Evolutionary conservation across 192 early-diverging fungal species (phyloP), one percentile per base, ranked within the genome.

Genomic region (Lunasporangiospora selenospora): DNA sequence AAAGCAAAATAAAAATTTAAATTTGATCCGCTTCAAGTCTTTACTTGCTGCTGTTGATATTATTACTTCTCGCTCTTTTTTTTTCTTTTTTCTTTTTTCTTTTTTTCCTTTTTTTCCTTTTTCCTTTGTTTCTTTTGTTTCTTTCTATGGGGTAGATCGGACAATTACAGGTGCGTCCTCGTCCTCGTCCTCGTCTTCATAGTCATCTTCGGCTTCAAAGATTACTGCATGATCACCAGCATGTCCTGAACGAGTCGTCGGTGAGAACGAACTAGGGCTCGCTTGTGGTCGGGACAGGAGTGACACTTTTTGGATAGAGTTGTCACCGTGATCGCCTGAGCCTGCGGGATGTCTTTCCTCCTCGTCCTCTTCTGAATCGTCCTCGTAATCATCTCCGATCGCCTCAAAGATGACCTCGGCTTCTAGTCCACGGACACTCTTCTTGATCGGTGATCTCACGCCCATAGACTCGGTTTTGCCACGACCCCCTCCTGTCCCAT

Each of bases 361-460:
- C n/a, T n/a, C n/a, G n/a, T n/a, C 42, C 1, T 57, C 37, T 19
- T 39, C 48, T 26, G 23, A 18, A 23, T 16, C 24, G 7, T 50
- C 59, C 6, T 50, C 33, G 43, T 55, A 60, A 5, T 57, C 54
- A 13, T 32, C 46, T 23, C 53, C 69, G 4, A 26, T 34, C 8
- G 57, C 60, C 29, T 73, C 69, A 58, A 73, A 73, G 30, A 73
- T 57, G 6, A 73, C 60, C 45, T 73, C 60, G 6, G 45, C n/a
- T 15, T 58, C 52, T 8, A 42, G 18, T 15, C 53, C 57, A 3
- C 11, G 26, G n/a, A n/a, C 1, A 15, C 34, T 1, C 32, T 40
- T 1, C 24, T 37, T 7, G 44, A n/a, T 2, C 30, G 24, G 8
- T 29, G 6, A 6, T n/a, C 8, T 5, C 11, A 3, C 7, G 10